phyloP scores from a whole-genome alignment of 2,329 filamentous ascomycete genomes.

The Cadophora gregata region DNA sequence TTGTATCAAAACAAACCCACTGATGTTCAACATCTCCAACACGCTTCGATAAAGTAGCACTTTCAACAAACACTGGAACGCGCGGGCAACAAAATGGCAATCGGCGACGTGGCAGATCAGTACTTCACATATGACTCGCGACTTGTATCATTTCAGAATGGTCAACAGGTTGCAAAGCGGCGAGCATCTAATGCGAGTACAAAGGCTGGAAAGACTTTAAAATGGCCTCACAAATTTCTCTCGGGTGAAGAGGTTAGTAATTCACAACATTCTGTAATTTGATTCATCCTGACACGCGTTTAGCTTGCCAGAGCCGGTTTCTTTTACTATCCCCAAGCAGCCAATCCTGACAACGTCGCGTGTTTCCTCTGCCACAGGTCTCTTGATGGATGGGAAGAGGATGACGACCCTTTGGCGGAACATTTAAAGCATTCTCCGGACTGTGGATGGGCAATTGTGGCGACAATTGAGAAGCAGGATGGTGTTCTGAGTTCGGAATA shows the following conservation, averaged over 20 bases:
- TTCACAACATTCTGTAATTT: neutral
- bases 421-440: constrained; percentile 82
- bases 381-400: constrained; percentile 90
- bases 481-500: constrained; percentile 72
- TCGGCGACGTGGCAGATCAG: constrained; percentile 46
- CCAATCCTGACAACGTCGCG: constrained; percentile 83
- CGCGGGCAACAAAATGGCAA: constrained; percentile 34
- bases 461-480: constrained; percentile 64
- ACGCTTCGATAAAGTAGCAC: neutral
- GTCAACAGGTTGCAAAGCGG: constrained; percentile 69
- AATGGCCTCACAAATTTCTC: constrained; percentile 81
- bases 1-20: constrained; percentile 16
- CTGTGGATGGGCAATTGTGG: constrained; percentile 86
- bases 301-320: constrained; percentile 92
- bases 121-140: constrained; percentile 76
- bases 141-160: constrained; percentile 76
- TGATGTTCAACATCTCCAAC: constrained; percentile 5
- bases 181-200: constrained; percentile 70
- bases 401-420: constrained; percentile 82
- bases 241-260: constrained; percentile 64
- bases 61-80: neutral
- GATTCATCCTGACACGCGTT: constrained; percentile 26
- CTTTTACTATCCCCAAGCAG: constrained; percentile 78
- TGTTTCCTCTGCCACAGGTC: constrained; percentile 88
- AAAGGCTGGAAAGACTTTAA: constrained; percentile 60